Evolutionary conservation across 495 filamentous ascomycete genomes (phyloP), one percentile per base, ranked within the genome.

Genomic region (Talaromyces wortmannii): DNA sequence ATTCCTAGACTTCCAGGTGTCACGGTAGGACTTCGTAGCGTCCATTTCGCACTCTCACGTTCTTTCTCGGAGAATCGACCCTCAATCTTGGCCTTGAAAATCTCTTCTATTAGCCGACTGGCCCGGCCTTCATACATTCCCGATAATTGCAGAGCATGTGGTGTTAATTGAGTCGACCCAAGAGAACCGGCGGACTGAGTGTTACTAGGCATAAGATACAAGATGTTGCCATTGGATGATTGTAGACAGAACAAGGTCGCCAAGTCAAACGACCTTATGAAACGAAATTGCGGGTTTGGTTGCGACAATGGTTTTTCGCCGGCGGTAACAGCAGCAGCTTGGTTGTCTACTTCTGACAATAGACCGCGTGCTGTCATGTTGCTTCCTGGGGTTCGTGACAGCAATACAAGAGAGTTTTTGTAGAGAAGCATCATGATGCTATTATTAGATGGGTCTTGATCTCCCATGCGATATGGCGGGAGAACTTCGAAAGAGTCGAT

Each of bases 11-110:
- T 82, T 47, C 77, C 85, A 31, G 81, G 74, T 3, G 75, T 68
- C 55, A 81, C 76, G 48, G 74, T 76, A 45, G 86, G 78, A 17
- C 81, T 85, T 18, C 90, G 81, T 10, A 95, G 73, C 23, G 87
- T 83, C 90, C 91, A 96, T 59, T 84, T 85, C 29, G 83, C 77
- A 47, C 83, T 81, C 68, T 96, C 88, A 53, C 91, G 79, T 74
- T 94, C 87, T 23, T 71, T 67, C 60, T 95, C 89, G 2, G 88
- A 68, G 61, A 90, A 92, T 40, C 94, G 79, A 7, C 84, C 87
- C 67, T 96, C 92, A 50, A 96, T 85, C 55, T 84, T 83, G 8
- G 92, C 92, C 67, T 90, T 92, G 18, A 82, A 79, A 23, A 96
- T 77, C 57, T 98, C 94, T 72, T 98, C 94, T 7, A 83, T 83